Conservation (phyloP, 177 flowering plant species). For the Vitis hybrid region DNA sequence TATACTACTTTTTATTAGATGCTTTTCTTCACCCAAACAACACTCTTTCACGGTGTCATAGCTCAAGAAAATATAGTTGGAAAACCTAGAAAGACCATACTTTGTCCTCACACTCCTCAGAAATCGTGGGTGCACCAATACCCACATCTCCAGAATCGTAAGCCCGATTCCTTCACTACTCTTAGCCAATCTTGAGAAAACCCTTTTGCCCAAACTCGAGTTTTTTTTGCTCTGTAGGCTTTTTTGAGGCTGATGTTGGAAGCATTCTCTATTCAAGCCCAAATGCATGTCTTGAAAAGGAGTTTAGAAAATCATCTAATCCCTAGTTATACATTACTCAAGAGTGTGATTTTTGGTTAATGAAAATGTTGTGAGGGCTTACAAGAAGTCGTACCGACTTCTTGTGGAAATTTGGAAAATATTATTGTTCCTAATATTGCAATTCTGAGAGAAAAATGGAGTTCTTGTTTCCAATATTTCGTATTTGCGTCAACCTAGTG, state of each 20-base stretch:
- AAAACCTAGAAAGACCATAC: constrained; percentile 11
- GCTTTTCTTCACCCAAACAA: no score
- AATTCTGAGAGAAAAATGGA: background rate
- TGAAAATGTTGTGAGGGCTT: background rate
- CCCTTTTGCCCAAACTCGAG: constrained; percentile 6
- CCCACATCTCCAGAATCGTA: constrained; percentile 17
- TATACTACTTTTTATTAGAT: no score
- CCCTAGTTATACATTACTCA: background rate
- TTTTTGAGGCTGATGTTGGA: no score
- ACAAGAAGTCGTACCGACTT: background rate
- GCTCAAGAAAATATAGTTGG: constrained; percentile 8
- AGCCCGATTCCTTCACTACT: constrained; percentile 4
- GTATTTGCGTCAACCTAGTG: background rate
- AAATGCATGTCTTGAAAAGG: no score
- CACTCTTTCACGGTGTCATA: constrained; percentile 1
- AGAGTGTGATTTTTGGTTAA: background rate
- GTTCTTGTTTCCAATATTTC: background rate
- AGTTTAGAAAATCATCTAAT: background rate
- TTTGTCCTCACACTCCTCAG: constrained; percentile 8
- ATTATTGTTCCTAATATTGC: background rate
- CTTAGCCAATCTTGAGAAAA: constrained; percentile 2
- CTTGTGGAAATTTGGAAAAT: background rate
- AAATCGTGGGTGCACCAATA: constrained; percentile 15
- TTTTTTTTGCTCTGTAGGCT: no score
- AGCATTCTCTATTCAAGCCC: no score